Evolutionary conservation across 345 rosid genomes (phyloP).

Genomic region (Carallia pectinifolia): DNA sequence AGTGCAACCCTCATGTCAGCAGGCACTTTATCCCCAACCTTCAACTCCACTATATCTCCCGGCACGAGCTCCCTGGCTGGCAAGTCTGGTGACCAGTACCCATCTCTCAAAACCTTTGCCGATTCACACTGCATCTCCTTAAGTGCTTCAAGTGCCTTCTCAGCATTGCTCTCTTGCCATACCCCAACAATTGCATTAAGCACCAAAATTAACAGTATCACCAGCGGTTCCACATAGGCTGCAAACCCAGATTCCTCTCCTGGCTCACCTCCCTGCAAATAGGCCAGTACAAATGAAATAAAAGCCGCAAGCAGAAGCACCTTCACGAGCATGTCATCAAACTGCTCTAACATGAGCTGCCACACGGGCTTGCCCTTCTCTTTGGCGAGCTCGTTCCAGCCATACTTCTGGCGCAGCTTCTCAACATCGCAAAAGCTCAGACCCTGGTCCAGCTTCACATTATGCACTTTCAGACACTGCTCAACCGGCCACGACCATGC

Average conservation of each 20-base stretch:
- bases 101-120: constrained; percentile 72
- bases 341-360: constrained; percentile 74
- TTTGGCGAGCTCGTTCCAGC: constrained; percentile 84
- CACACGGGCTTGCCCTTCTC: constrained; percentile 87
- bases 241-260: constrained; percentile 56
- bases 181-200: constrained; percentile 87
- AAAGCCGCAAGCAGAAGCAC: constrained; percentile 83
- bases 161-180: constrained; percentile 96
- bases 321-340: constrained; percentile 86
- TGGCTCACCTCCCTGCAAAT: constrained; percentile 51
- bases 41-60: constrained; percentile 78
- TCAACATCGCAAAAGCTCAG: constrained; percentile 56
- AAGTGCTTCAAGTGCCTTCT: constrained; percentile 88
- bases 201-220: constrained; percentile 69
- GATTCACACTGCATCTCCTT: constrained; percentile 92
- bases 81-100: constrained; percentile 51
- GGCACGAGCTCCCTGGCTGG: constrained; percentile 93
- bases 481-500: constrained; percentile 87
- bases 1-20: constrained; percentile 80
- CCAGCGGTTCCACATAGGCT: constrained; percentile 86
- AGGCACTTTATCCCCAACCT: constrained; percentile 86
- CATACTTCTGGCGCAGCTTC: constrained; percentile 57
- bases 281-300: constrained; percentile 78
- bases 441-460: constrained; percentile 68
- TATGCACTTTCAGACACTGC: constrained; percentile 66